phyloP scores from a whole-genome alignment of 2,329 filamentous ascomycete genomes.

The Eurotiales sp. region DNA sequence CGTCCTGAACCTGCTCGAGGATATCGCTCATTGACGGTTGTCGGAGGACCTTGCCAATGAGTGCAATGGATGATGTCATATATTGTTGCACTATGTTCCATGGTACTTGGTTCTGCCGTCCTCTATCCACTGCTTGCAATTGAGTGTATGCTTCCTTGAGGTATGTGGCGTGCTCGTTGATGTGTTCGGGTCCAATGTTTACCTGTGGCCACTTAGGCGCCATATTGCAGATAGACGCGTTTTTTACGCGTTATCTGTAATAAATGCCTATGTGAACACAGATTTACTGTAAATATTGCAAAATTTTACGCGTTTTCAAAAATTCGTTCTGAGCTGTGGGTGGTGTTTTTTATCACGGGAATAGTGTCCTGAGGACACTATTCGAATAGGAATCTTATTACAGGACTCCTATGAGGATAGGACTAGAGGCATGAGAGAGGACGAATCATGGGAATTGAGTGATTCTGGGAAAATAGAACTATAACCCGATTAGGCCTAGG shows the following conservation, averaged over 20 bases:
- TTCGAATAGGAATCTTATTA: no score
- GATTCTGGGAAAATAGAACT: no score
- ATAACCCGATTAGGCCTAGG: no score
- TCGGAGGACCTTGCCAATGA: neutral
- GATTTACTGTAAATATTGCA: neutral
- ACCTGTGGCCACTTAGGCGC: neutral
- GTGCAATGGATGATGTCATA: neutral
- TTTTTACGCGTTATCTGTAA: neutral
- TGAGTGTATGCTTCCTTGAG: neutral
- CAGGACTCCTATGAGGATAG: no score
- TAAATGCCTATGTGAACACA: neutral
- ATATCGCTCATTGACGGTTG: neutral
- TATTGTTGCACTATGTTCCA: neutral
- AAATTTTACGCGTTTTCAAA: conserved; percentile 2
- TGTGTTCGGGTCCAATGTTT: neutral
- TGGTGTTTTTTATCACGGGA: neutral
- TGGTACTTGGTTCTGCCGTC: neutral
- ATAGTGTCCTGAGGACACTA: no score
- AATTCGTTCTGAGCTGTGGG: neutral
- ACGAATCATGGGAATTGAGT: no score
- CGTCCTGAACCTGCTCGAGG: neutral
- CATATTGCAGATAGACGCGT: neutral
- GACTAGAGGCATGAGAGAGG: no score
- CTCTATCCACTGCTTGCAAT: neutral
- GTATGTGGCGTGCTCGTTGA: neutral